These are phyloP conservation scores for Priceomyces fermenticarens DNA, from an alignment of 805 yeast species.

Conservation along the genomic window DNA sequence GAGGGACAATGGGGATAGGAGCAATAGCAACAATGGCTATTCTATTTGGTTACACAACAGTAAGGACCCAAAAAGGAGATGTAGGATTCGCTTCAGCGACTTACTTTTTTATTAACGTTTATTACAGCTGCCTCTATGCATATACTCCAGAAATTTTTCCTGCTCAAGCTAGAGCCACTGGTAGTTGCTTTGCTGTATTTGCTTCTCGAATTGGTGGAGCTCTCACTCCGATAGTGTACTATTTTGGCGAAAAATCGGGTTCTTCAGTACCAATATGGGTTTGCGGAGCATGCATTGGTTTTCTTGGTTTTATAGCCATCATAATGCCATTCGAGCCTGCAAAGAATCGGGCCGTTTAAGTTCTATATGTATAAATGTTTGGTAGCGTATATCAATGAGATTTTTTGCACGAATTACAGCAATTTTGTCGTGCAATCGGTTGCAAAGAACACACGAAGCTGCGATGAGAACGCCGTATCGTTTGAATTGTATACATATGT, in stretches of 20 bases:
- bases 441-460: too few species aligned
- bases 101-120: constrained; percentile 37
- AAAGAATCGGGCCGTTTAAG: constrained; percentile 22
- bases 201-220: constrained; percentile 32
- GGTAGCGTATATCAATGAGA: not conserved
- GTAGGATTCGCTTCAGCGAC: constrained; percentile 50
- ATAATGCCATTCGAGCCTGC: constrained; percentile 34
- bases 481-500: too few species aligned
- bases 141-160: constrained; percentile 39
- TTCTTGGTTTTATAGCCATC: constrained; percentile 28
- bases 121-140: constrained; percentile 32
- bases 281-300: constrained; percentile 33
- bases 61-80: constrained; percentile 43
- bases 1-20: constrained; percentile 57
- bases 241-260: constrained; percentile 21
- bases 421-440: too few species aligned
- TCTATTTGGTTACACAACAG: constrained; percentile 59
- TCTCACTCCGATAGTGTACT: constrained; percentile 38
- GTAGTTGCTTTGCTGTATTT: constrained; percentile 32
- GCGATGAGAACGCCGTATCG: too few species aligned
- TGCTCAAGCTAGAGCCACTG: constrained; percentile 34
- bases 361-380: constrained; percentile 12
- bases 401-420: too few species aligned
- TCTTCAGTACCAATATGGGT: constrained; percentile 34
- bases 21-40: constrained; percentile 54